Conservation (phyloP, 805 yeast species). For the Teunomyces lycoperdinae region DNA sequence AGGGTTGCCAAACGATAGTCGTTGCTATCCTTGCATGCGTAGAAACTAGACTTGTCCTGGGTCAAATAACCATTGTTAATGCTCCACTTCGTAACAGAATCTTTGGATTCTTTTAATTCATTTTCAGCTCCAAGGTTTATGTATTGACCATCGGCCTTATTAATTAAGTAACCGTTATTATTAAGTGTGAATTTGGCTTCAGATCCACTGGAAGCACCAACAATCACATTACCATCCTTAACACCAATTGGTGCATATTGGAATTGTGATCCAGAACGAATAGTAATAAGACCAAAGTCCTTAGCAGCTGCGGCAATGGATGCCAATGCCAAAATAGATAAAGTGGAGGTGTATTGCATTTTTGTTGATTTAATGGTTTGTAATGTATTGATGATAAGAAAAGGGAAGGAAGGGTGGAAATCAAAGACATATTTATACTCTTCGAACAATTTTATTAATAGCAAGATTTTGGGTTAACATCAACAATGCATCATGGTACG, state of each 20-base stretch:
- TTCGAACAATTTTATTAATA: not conserved
- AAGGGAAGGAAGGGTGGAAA: not conserved
- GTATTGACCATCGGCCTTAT: conserved; percentile 14
- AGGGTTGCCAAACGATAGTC: conserved; percentile 5
- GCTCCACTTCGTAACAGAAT: conserved; percentile 8
- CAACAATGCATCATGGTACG: not conserved
- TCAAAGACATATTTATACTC: not conserved
- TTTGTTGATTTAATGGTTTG: not conserved
- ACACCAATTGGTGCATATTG: conserved; percentile 16
- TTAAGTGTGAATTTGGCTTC: conserved; percentile 18
- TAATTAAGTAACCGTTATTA: conserved; percentile 22
- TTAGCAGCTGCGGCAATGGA: conserved; percentile 22
- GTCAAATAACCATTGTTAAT: conserved; percentile 14
- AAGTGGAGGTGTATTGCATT: conserved; percentile 14
- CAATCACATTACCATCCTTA: conserved; percentile 6
- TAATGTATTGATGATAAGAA: conserved; percentile 4
- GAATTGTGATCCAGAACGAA: conserved; percentile 25
- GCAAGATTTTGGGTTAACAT: not conserved
- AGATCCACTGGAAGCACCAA: conserved; percentile 10
- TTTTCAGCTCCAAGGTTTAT: conserved; percentile 10
- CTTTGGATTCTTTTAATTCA: conserved; percentile 4
- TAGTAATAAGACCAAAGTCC: conserved; percentile 17
- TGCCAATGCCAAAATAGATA: conserved; percentile 18
- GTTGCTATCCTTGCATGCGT: conserved; percentile 8
- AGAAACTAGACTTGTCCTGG: conserved; percentile 8